phyloP scores from a whole-genome alignment of 345 rosid genomes.

The Murraya paniculata region DNA sequence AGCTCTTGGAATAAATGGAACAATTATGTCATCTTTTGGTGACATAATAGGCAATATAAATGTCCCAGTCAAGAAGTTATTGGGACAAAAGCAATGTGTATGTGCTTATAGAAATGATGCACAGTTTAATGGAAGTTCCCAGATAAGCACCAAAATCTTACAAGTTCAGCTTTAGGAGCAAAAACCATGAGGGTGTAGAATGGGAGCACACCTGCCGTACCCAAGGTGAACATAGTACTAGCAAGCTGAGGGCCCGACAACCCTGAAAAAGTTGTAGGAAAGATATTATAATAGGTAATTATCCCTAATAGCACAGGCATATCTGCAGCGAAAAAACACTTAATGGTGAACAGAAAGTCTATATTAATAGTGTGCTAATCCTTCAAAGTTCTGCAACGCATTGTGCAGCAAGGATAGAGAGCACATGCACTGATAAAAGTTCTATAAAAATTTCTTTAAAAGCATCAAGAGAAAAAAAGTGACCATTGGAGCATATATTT shows the following conservation, averaged over 20 bases:
- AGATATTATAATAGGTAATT: neutral
- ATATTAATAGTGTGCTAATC: neutral
- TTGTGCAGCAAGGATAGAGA: neutral
- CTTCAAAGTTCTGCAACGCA: neutral
- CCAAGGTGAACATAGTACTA: constrained; percentile 60
- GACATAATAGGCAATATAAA: neutral
- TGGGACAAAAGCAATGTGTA: neutral
- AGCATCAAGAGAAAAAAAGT: neutral
- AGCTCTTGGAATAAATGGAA: neutral
- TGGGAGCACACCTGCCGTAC: constrained; percentile 83
- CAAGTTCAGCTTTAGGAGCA: constrained; percentile 85
- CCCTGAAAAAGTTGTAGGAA: constrained; percentile 40
- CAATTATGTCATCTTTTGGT: neutral
- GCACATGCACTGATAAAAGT: neutral
- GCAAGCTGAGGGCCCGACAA: constrained; percentile 64
- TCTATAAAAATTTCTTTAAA: neutral
- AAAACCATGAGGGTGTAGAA: constrained; percentile 89
- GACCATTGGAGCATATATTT: neutral
- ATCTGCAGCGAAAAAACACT: neutral
- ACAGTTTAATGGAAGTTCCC: neutral
- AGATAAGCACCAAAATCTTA: constrained; percentile 25
- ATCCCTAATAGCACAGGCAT: neutral
- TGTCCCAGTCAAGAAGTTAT: neutral
- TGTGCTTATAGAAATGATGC: neutral
- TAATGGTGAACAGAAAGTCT: neutral